phyloP scores from a whole-genome alignment of 163 green algal species.

The Chlamydomonas reinhardtii region DNA sequence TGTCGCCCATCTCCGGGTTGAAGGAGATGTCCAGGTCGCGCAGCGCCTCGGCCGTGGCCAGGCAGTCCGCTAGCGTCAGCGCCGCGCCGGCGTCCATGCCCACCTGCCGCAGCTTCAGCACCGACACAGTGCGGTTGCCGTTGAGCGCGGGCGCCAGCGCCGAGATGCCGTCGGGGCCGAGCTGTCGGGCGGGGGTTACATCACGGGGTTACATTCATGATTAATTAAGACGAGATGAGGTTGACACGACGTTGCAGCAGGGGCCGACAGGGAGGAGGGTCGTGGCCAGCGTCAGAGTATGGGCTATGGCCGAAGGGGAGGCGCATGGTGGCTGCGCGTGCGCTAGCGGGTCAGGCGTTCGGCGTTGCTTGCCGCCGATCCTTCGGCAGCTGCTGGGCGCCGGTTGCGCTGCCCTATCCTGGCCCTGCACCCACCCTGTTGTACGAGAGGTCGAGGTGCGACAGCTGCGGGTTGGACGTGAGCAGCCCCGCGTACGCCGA shows the following conservation, averaged over 20 bases:
- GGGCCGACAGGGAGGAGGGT: too few species aligned
- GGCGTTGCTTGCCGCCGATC: too few species aligned
- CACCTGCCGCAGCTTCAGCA: conserved; percentile 45
- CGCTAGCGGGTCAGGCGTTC: too few species aligned
- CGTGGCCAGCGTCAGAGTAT: too few species aligned
- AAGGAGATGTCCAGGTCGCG: conserved; percentile 40
- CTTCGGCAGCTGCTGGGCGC: too few species aligned
- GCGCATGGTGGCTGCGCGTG: too few species aligned
- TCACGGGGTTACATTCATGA: too few species aligned
- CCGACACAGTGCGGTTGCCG: conserved; percentile 15
- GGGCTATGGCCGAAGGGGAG: too few species aligned
- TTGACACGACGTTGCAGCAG: too few species aligned
- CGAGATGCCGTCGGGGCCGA: conserved; percentile 25
- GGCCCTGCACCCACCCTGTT: conserved; percentile 35
- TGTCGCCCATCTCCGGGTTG: conserved; percentile 47
- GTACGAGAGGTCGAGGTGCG: conserved; percentile 44
- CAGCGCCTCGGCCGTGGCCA: conserved; percentile 28
- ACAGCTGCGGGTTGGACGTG: neutral
- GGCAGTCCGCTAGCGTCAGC: conserved; percentile 11
- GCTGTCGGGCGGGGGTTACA: neutral
- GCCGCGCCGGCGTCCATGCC: conserved; percentile 32
- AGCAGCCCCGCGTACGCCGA: conserved; percentile 30
- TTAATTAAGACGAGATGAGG: too few species aligned
- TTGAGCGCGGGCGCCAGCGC: conserved; percentile 28
- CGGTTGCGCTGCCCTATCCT: too few species aligned